Evolutionary conservation across 345 rosid species (phyloP).

Genomic region (Syzygium aqueum): DNA sequence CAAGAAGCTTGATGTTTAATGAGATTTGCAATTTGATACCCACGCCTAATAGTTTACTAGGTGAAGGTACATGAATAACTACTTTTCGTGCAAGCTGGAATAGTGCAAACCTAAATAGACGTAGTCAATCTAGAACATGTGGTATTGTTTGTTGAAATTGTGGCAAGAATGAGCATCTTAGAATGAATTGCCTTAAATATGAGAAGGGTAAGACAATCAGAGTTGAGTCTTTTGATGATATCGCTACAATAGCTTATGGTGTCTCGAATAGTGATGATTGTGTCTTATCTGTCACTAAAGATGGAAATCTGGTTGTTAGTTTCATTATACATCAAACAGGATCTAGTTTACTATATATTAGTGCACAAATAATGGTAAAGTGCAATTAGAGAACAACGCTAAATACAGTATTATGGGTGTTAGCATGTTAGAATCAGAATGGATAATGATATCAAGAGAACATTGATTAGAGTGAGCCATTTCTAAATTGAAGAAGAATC

Average conservation of each 20-base stretch:
- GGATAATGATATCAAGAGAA: not conserved
- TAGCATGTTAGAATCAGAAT: not conserved
- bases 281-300: not conserved
- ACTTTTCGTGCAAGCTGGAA: not conserved
- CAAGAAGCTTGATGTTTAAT: not conserved
- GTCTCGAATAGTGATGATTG: not conserved
- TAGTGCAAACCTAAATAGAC: not conserved
- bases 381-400: not conserved
- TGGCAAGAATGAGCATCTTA: not conserved
- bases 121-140: not conserved
- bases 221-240: no score
- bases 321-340: not conserved
- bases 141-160: not conserved
- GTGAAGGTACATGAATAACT: not conserved
- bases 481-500: not conserved
- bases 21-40: not conserved
- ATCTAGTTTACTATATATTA: not conserved
- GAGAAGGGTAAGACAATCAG: not conserved
- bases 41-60: not conserved
- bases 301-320: not conserved
- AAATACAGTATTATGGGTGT: not conserved
- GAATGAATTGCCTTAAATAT: not conserved
- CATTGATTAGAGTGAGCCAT: not conserved
- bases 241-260: no score
- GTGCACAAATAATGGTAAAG: not conserved